Percentiles rank a stretch among this genome's conserved stretches.
Conservation (phyloP, 352 stramenopile genomes). For the Globisporangium cystogenes region DNA sequence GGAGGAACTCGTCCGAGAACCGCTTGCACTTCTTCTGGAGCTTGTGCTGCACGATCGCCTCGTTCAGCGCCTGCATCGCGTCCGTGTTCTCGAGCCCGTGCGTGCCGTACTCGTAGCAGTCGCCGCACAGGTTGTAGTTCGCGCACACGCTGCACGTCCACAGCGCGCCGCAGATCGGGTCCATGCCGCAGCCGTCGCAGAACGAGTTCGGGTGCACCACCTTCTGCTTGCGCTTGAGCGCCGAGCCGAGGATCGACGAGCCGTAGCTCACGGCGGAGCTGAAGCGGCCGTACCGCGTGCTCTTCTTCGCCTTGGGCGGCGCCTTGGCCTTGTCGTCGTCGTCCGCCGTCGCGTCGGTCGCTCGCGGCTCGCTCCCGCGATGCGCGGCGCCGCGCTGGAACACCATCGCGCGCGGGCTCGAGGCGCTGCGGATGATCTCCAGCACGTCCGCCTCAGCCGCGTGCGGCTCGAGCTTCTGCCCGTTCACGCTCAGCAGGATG, state of each 20-base stretch:
- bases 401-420: conserved; percentile 42
- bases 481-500: conserved; percentile 57
- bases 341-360: conserved; percentile 9
- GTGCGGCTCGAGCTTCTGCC: conserved; percentile 46
- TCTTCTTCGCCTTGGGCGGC: conserved; percentile 22
- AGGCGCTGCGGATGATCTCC: conserved; percentile 49
- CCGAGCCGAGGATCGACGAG: conserved; percentile 51
- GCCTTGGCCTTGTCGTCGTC: neutral
- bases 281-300: conserved; percentile 42
- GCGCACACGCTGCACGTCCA: conserved; percentile 71
- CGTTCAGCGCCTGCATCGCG: conserved; percentile 57
- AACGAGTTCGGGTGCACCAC: conserved; percentile 57
- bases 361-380: conserved; percentile 28
- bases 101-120: conserved; percentile 66
- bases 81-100: conserved; percentile 75
- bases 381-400: conserved; percentile 34
- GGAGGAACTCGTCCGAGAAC: conserved; percentile 68
- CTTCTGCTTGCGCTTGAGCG: conserved; percentile 64
- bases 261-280: conserved; percentile 59
- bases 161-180: conserved; percentile 54
- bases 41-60: conserved; percentile 68
- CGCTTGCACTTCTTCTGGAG: conserved; percentile 71
- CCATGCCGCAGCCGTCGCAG: conserved; percentile 69
- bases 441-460: conserved; percentile 60
- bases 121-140: conserved; percentile 62